Percentiles rank a stretch among this genome's conserved stretches.
These are phyloP conservation scores for Casuarina glauca DNA, from an alignment of 306 rosid species.

Conservation along the genomic window DNA sequence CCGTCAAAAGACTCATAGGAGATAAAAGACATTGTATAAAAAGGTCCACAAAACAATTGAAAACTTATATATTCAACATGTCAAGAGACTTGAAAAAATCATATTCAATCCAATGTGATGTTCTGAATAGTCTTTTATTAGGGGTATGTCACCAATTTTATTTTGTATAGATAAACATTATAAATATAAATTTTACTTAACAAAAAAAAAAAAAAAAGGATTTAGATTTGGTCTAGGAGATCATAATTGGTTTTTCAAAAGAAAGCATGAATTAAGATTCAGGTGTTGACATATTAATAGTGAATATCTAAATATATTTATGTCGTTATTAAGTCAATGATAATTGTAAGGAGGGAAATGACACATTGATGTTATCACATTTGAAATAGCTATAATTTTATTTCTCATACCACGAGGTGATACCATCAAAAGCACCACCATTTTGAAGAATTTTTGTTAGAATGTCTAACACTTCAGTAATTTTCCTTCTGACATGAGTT, in stretches of 20 bases:
- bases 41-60: too few species aligned
- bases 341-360: constrained; percentile 7
- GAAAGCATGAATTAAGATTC: background rate
- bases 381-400: constrained; percentile 25
- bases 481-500: constrained; percentile 34
- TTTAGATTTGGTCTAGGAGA: background rate
- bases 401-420: constrained; percentile 41
- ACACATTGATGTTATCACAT: constrained; percentile 4
- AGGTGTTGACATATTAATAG: background rate
- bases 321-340: background rate
- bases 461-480: constrained; percentile 55
- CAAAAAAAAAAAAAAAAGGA: background rate
- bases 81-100: too few species aligned
- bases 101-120: too few species aligned
- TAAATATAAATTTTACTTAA: background rate
- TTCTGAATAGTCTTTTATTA: too few species aligned
- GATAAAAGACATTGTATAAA: too few species aligned
- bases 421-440: constrained; percentile 38
- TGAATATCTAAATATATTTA: background rate
- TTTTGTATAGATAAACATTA: too few species aligned
- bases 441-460: constrained; percentile 50
- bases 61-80: too few species aligned
- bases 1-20: too few species aligned
- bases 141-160: too few species aligned
- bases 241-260: background rate